Conservation (phyloP, 2,329 filamentous ascomycete species). For the Ophiostoma fasciatum region DNA sequence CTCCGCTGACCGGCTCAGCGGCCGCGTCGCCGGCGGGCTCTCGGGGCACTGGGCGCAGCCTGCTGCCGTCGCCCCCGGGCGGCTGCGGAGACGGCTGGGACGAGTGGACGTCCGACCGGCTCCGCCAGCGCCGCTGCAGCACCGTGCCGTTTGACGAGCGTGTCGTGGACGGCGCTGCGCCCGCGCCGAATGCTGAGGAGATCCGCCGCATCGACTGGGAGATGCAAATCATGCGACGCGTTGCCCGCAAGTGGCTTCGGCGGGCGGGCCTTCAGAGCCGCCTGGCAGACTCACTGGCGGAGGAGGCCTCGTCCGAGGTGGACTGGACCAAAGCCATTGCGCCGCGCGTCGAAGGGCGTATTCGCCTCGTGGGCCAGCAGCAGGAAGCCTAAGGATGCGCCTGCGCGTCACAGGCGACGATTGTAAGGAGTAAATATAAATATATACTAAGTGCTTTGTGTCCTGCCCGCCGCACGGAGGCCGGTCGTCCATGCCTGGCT, state of each 20-base stretch:
- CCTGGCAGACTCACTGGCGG: conserved; percentile 38
- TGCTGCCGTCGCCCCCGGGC: background rate
- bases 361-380: conserved; percentile 30
- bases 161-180: conserved; percentile 22
- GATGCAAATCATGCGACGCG: conserved; percentile 50
- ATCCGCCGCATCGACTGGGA: conserved; percentile 28
- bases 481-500: too few relatives aligned
- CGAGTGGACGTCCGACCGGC: conserved; percentile 21
- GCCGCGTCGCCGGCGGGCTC: background rate
- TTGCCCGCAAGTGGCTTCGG: conserved; percentile 59
- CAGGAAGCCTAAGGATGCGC: too few relatives aligned
- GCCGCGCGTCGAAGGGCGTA: conserved; percentile 64
- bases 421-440: background rate
- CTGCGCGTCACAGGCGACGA: too few relatives aligned
- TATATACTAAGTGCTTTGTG: too few relatives aligned
- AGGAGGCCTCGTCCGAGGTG: conserved; percentile 43
- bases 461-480: too few relatives aligned
- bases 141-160: conserved; percentile 28
- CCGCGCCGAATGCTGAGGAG: conserved; percentile 24
- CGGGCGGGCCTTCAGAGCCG: conserved; percentile 45
- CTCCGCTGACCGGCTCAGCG: conserved; percentile 23
- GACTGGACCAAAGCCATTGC: conserved; percentile 72
- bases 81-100: conserved; percentile 18
- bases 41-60: background rate
- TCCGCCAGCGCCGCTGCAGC: conserved; percentile 20